phyloP scores from a whole-genome alignment of 768 basidiomycete genomes.

The Pisolithus marmoratus region DNA sequence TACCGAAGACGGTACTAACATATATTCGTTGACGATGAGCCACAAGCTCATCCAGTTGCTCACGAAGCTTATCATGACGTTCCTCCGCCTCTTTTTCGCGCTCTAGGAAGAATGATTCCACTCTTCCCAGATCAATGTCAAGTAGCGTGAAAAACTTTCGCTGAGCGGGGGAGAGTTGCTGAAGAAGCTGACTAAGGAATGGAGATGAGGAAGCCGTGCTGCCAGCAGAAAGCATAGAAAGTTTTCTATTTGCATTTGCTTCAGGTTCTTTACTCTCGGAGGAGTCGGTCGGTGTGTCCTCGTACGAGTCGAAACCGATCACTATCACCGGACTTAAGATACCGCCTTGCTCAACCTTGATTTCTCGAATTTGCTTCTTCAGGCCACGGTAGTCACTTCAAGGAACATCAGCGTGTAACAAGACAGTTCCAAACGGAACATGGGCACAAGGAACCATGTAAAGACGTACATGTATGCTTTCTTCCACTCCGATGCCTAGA shows the following conservation, averaged over 20 bases:
- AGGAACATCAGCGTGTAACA: not conserved
- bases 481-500: slow-evolving; percentile 60
- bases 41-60: slow-evolving; percentile 69
- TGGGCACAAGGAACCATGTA: not conserved
- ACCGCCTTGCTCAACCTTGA: slow-evolving; percentile 4
- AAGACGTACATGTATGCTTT: slow-evolving; percentile 27
- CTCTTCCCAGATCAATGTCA: slow-evolving; percentile 76
- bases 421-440: not conserved
- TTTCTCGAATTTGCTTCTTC: slow-evolving; percentile 50
- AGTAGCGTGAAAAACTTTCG: slow-evolving; percentile 70
- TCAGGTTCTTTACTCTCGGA: not conserved
- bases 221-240: slow-evolving; percentile 8
- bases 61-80: slow-evolving; percentile 44
- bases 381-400: slow-evolving; percentile 66
- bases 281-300: not conserved
- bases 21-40: slow-evolving; percentile 59
- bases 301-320: not conserved
- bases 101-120: slow-evolving; percentile 76
- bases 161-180: slow-evolving; percentile 55
- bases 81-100: slow-evolving; percentile 59
- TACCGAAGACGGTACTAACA: slow-evolving; percentile 32
- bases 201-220: slow-evolving; percentile 16
- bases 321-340: slow-evolving; percentile 2
- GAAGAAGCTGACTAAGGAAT: slow-evolving; percentile 44
- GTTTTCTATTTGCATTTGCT: not conserved